Evolutionary conservation across 306 rosid species (phyloP), one percentile per base, ranked within the genome.

Genomic region (peach (Prunus persica)): DNA sequence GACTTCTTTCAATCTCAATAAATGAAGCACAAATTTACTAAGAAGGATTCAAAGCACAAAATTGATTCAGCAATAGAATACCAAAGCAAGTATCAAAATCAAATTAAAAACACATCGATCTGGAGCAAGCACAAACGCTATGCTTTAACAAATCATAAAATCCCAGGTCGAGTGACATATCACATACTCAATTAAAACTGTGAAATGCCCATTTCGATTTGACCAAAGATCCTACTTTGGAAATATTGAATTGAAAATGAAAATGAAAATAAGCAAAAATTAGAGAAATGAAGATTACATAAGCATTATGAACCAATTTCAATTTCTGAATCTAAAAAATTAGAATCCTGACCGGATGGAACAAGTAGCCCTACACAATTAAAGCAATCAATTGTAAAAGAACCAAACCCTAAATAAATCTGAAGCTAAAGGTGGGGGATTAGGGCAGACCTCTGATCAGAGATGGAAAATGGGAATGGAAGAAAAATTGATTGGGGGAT

Each of bases 401-500:
- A 49, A 50, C 14, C 25, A 30, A 54, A 71, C 46, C 76, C 55
- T 22, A 57, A 22, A 41, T 28, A 9, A 10, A 22, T 22, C 72
- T 2, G 9, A n/a, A 45, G n/a, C 2, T 1, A 3, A 6, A 14
- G 22, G 14, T 19, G 24, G 24, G 32, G 8, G 11, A 8, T 0
- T 46, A n/a, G 66, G 18, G 52, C 45, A 25, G 22, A 80, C 83
- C 83, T 75, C 80, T 75, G 76, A 69, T 52, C 32, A 61, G 76
- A 61, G 71, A 63, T 20, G 71, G 57, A n/a, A 54, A 30, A 38
- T 56, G 64, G 8, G 78, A 73, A 55, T 66, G 41, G 67, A 65
- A 38, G 68, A 67, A 67, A 67, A 43, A 75, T 56, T n/a, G 79
- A 38, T 66, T 69, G 19, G 19, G 51, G 61, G 83, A 87, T 86